Conservation (phyloP, 1,284 basidiomycete genomes). For the Moniliophthora roreri region DNA sequence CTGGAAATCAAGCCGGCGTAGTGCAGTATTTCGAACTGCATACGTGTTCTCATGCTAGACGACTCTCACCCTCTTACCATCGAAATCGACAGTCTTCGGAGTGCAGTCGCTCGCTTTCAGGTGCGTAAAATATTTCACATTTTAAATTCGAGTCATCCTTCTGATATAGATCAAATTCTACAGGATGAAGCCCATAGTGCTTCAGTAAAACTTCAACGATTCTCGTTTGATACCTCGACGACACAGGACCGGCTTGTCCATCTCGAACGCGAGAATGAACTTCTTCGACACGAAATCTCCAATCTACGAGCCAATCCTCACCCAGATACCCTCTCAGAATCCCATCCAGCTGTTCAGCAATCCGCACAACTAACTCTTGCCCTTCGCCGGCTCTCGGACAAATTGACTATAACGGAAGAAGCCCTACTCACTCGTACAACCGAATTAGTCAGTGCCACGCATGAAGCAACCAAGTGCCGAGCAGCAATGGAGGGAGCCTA, state of each 20-base stretch:
- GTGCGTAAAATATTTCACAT: conserved; percentile 2
- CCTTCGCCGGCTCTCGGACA: conserved; percentile 65
- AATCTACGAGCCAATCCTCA: conserved; percentile 46
- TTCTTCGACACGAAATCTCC: conserved; percentile 51
- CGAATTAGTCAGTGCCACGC: conserved; percentile 42
- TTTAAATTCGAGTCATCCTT: conserved; percentile 8
- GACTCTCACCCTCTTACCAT: conserved; percentile 65
- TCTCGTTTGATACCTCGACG: conserved; percentile 52
- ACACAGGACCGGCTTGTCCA: conserved; percentile 44
- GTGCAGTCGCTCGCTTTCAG: conserved; percentile 49
- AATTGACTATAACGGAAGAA: conserved; percentile 58
- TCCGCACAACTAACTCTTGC: conserved; percentile 65
- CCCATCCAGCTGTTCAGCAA: conserved; percentile 47
- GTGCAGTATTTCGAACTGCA: background rate
- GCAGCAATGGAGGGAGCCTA: conserved; percentile 50
- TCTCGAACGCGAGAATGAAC: conserved; percentile 58
- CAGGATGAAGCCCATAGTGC: conserved; percentile 68
- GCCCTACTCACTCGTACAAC: conserved; percentile 48
- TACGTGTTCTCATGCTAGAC: conserved; percentile 20
- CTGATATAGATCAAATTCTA: conserved; percentile 16
- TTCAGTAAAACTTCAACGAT: conserved; percentile 64
- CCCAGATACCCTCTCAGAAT: conserved; percentile 37
- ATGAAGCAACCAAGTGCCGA: conserved; percentile 42
- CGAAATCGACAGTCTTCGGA: conserved; percentile 63
- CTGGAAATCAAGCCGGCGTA: too few relatives aligned